Evolutionary conservation across 192 early-diverging fungal species (phyloP).

Genomic region (Martensiomyces pterosporus): DNA sequence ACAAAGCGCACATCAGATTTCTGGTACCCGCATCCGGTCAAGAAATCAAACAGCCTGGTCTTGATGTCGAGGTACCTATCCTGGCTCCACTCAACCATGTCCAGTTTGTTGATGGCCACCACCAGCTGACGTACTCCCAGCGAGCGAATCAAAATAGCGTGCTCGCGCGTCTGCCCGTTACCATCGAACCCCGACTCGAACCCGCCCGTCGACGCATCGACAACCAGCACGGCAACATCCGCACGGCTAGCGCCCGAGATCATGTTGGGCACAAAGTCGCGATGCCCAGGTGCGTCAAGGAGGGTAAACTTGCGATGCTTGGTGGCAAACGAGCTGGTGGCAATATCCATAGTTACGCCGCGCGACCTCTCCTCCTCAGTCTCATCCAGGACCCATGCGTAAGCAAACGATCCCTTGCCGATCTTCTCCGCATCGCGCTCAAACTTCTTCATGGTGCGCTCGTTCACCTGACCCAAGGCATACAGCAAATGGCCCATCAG

Average conservation of each 20-base stretch:
- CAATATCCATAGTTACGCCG: constrained; percentile 98
- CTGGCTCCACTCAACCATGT: constrained; percentile 81
- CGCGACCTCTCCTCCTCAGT: constrained; percentile 84
- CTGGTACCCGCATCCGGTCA: constrained; percentile 76
- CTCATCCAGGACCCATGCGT: constrained; percentile 97
- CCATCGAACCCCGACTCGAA: constrained; percentile 95
- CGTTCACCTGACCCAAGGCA: constrained; percentile 81
- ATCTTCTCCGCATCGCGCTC: constrained; percentile 88
- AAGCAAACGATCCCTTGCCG: constrained; percentile 94
- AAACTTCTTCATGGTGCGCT: constrained; percentile 81
- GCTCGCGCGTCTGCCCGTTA: constrained; percentile 95
- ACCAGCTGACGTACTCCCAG: constrained; percentile 90
- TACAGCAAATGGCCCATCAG: constrained; percentile 95
- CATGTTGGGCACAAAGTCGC: constrained; percentile 99
- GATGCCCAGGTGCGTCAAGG: constrained; percentile 94
- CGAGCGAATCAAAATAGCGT: constrained; percentile 85
- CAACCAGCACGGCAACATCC: constrained; percentile 91
- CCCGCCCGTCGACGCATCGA: constrained; percentile 81
- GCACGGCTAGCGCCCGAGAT: constrained; percentile 90
- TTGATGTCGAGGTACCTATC: constrained; percentile 74
- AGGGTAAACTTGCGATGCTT: constrained; percentile 72
- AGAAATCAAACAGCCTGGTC: constrained; percentile 62
- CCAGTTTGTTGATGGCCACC: constrained; percentile 95
- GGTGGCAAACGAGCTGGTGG: constrained; percentile 85
- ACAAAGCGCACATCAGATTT: constrained; percentile 72